Conservation (phyloP, 1,139 yeast genomes). For the Yamadazyma triangularis region DNA sequence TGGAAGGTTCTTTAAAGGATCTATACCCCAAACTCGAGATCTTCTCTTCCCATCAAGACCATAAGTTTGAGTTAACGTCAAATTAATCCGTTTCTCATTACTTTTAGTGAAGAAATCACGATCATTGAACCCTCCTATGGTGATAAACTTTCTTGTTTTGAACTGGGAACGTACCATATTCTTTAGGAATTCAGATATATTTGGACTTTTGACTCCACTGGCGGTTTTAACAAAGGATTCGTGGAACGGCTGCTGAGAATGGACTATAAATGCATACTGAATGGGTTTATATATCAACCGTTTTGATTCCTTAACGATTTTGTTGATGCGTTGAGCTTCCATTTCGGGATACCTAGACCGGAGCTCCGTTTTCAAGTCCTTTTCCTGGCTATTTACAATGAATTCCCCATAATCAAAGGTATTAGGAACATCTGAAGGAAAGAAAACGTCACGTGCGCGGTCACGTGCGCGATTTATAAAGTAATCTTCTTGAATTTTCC, state of each 20-base stretch:
- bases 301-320: neutral
- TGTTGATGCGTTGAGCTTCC: neutral
- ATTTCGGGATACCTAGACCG: too few species aligned
- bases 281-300: slow-evolving; percentile 12
- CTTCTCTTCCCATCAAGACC: slow-evolving; percentile 2
- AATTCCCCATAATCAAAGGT: too few species aligned
- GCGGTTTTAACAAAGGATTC: slow-evolving; percentile 12
- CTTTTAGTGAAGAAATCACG: slow-evolving; percentile 2
- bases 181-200: slow-evolving; percentile 8
- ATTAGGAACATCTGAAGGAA: neutral
- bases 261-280: slow-evolving; percentile 18
- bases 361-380: neutral
- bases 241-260: slow-evolving; percentile 15
- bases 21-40: neutral
- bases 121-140: slow-evolving; percentile 3
- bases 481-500: slow-evolving; percentile 1
- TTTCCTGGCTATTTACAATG: too few species aligned
- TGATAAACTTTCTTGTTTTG: neutral
- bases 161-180: slow-evolving; percentile 13
- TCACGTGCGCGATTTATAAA: neutral
- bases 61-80: too few species aligned
- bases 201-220: slow-evolving; percentile 4
- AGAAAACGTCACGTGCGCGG: neutral
- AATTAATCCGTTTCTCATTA: slow-evolving; percentile 1
- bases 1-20: slow-evolving; percentile 1